A percentile compares a stretch with the other conserved stretches of the same genome.
Conservation (phyloP, 441 rosid species). For the Adansonia rubrostipa region DNA sequence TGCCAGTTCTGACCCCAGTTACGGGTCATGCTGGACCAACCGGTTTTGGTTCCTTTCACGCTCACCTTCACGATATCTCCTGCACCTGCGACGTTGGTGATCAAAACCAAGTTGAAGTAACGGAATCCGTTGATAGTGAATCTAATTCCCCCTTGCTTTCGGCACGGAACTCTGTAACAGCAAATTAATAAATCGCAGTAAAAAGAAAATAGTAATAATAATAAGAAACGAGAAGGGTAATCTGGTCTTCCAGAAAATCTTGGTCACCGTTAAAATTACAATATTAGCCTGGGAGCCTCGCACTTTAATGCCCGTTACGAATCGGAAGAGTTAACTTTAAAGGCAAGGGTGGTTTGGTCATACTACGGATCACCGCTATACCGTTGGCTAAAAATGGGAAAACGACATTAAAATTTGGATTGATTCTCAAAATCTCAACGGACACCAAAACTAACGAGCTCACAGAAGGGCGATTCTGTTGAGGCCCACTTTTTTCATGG, state of each 20-base stretch:
- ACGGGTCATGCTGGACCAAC: constrained; percentile 62
- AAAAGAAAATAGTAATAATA: too few species aligned
- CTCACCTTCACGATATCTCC: constrained; percentile 59
- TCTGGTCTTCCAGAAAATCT: too few species aligned
- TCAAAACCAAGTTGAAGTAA: constrained; percentile 61
- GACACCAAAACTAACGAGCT: too few species aligned
- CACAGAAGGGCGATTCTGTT: not conserved
- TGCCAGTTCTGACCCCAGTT: constrained; percentile 86
- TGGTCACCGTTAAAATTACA: too few species aligned
- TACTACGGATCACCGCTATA: constrained; percentile 25
- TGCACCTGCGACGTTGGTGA: constrained; percentile 74
- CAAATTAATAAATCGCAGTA: too few species aligned
- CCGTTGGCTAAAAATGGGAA: not conserved
- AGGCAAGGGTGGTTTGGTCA: constrained; percentile 21
- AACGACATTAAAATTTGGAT: not conserved
- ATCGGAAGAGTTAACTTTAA: not conserved
- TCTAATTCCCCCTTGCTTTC: constrained; percentile 68
- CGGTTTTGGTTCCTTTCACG: constrained; percentile 57
- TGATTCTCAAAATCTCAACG: too few species aligned
- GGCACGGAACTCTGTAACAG: constrained; percentile 56
- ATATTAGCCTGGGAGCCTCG: too few species aligned
- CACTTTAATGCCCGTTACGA: too few species aligned
- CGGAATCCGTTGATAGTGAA: constrained; percentile 69
- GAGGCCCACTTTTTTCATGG: constrained; percentile 22
- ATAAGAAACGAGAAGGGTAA: too few species aligned